Conservation (phyloP, 179 eudicot species). For the Patellifolia procumbens region DNA sequence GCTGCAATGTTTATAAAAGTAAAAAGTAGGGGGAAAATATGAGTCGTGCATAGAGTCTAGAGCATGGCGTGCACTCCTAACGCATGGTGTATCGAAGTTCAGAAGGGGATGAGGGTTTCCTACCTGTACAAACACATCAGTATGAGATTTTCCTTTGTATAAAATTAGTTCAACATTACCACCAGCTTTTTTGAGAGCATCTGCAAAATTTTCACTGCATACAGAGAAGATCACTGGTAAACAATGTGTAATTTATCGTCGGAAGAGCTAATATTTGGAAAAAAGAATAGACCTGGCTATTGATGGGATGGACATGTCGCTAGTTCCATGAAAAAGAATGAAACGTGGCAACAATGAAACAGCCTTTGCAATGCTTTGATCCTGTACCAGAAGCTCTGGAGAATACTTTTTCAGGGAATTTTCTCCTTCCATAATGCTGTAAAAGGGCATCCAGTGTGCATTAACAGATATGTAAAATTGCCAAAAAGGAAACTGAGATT, state of each 20-base stretch:
- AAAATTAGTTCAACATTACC: constrained; percentile 65
- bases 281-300: constrained; percentile 57
- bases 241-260: neutral
- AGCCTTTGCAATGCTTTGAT: constrained; percentile 53
- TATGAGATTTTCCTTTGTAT: constrained; percentile 86
- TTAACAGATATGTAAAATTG: neutral
- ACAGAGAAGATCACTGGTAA: neutral
- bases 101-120: constrained; percentile 2
- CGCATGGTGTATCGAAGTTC: neutral
- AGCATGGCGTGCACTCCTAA: neutral
- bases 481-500: neutral
- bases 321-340: constrained; percentile 81
- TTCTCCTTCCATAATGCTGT: constrained; percentile 98
- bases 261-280: neutral
- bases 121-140: constrained; percentile 95
- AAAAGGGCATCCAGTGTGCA: constrained; percentile 20
- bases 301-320: constrained; percentile 84
- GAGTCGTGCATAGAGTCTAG: neutral
- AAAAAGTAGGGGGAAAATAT: neutral
- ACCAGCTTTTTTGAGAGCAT: constrained; percentile 70
- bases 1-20: neutral
- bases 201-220: constrained; percentile 73
- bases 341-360: constrained; percentile 73
- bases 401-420: constrained; percentile 66
- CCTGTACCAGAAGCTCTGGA: constrained; percentile 76